Evolutionary conservation across 495 filamentous ascomycete genomes (phyloP).

Genomic region (Xylaria longipes): DNA sequence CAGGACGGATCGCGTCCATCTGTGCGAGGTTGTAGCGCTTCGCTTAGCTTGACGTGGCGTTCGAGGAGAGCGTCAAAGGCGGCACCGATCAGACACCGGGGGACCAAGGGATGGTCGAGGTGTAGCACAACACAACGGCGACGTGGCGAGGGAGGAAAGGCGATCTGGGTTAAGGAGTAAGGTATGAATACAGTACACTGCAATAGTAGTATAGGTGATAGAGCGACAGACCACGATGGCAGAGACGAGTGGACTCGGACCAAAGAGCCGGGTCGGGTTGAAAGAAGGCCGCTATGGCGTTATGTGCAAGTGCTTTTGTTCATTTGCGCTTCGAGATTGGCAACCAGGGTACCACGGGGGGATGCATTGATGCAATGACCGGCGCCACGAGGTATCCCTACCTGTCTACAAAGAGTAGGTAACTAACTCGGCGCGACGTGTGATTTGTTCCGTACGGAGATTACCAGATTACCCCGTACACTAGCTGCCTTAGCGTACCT

Average conservation of each 20-base stretch:
- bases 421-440: neutral
- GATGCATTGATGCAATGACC: constrained; percentile 22
- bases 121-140: neutral
- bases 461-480: constrained; percentile 11
- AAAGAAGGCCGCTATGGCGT: constrained; percentile 9
- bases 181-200: constrained; percentile 6
- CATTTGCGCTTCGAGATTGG: constrained; percentile 22
- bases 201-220: neutral
- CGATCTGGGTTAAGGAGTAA: constrained; percentile 14
- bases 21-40: constrained; percentile 35
- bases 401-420: neutral
- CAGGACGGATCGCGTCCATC: constrained; percentile 44
- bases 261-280: constrained; percentile 3
- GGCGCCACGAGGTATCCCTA: constrained; percentile 14
- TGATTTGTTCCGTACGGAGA: neutral
- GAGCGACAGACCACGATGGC: constrained; percentile 3
- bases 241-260: constrained; percentile 5
- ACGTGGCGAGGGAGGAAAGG: constrained; percentile 19
- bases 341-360: constrained; percentile 7
- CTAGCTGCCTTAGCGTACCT: neutral
- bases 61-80: constrained; percentile 5
- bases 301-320: constrained; percentile 14
- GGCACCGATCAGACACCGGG: neutral
- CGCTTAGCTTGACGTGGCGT: constrained; percentile 23
- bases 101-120: neutral